phyloP scores from a whole-genome alignment of 139 green algal species.

The Tetradesmus lagerheimii region DNA sequence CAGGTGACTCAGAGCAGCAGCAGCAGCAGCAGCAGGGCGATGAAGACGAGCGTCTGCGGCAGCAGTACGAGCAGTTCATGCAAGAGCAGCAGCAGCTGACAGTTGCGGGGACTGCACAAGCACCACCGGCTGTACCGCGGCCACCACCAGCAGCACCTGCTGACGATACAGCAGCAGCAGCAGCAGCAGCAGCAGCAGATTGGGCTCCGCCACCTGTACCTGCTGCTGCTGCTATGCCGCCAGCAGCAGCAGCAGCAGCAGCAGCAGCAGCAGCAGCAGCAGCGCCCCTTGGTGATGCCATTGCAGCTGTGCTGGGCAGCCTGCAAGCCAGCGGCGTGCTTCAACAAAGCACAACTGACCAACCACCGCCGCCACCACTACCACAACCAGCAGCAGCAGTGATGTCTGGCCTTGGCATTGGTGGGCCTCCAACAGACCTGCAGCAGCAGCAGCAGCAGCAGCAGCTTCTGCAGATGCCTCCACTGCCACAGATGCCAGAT shows the following conservation, averaged over 20 bases:
- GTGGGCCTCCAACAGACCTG: background rate
- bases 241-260: conserved; percentile 18
- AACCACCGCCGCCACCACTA: background rate
- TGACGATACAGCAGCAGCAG: background rate
- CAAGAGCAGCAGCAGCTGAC: conserved; percentile 4
- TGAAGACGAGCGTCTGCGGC: background rate
- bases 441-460: background rate
- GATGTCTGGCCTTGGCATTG: background rate
- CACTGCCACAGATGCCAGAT: background rate
- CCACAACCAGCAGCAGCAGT: background rate
- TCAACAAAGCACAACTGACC: background rate
- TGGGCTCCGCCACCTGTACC: background rate
- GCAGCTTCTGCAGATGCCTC: background rate
- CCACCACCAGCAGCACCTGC: background rate
- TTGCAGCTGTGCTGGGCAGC: background rate
- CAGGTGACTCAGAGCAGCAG: background rate
- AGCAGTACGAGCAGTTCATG: conserved; percentile 21
- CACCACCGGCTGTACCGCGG: background rate
- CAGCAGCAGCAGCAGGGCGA: conserved; percentile 8
- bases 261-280: conserved; percentile 35
- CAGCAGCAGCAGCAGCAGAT: background rate
- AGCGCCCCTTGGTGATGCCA: background rate
- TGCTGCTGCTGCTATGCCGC: background rate
- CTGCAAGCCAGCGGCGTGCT: conserved; percentile 17
- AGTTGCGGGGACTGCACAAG: background rate